Evolutionary conservation across 2,329 filamentous ascomycete genomes (phyloP).

Genomic region (Aureobasidium sp.): DNA sequence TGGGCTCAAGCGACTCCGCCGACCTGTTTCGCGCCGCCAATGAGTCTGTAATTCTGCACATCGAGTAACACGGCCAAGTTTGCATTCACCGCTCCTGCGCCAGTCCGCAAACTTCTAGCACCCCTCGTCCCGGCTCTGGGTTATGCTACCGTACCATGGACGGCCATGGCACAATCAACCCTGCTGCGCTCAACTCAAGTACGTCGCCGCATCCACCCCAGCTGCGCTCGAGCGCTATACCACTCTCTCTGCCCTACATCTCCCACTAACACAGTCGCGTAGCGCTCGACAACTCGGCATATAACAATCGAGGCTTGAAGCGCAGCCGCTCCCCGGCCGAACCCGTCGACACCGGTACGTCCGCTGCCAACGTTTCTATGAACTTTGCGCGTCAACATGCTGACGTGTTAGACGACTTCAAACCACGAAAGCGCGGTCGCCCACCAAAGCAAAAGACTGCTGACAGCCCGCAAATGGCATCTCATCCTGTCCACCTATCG

Average conservation of each 20-base stretch:
- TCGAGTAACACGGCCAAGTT: slow-evolving; percentile 10
- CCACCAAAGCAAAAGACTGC: slow-evolving; percentile 55
- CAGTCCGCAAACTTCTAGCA: neutral
- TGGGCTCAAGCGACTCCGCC: slow-evolving; percentile 8
- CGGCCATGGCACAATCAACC: slow-evolving; percentile 85
- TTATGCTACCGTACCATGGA: slow-evolving; percentile 40
- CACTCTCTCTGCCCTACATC: neutral
- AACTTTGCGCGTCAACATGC: slow-evolving; percentile 15
- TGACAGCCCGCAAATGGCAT: slow-evolving; percentile 51
- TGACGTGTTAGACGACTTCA: slow-evolving; percentile 36
- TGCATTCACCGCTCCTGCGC: slow-evolving; percentile 16
- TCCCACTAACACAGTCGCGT: neutral
- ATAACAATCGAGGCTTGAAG: slow-evolving; percentile 61
- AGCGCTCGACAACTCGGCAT: slow-evolving; percentile 19
- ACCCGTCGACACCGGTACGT: slow-evolving; percentile 12
- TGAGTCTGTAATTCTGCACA: slow-evolving; percentile 13
- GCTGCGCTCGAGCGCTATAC: neutral
- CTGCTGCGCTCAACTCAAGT: slow-evolving; percentile 79
- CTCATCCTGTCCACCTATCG: slow-evolving; percentile 38
- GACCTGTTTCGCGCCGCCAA: slow-evolving; percentile 13
- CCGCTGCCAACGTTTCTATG: neutral
- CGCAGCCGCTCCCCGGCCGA: slow-evolving; percentile 64
- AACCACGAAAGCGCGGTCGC: slow-evolving; percentile 53
- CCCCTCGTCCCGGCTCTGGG: neutral
- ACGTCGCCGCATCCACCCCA: slow-evolving; percentile 26